phyloP scores from a whole-genome alignment of 2,329 filamentous ascomycete species.

The Microdochium paspali region DNA sequence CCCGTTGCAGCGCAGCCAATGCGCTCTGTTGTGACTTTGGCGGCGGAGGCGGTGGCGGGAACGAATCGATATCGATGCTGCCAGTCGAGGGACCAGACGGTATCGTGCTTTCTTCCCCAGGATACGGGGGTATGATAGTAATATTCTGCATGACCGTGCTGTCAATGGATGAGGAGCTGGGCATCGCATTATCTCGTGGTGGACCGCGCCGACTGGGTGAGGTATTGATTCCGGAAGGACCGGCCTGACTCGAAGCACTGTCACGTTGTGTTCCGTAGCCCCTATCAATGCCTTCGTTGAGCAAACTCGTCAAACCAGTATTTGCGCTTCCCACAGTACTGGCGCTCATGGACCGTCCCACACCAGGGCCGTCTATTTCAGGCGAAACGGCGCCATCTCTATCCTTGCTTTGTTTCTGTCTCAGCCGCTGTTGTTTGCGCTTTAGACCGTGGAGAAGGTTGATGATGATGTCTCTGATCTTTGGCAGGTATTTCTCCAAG shows the following conservation, averaged over 20 bases:
- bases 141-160: conserved; percentile 69
- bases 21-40: conserved; percentile 82
- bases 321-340: conserved; percentile 48
- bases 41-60: conserved; percentile 69
- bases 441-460: conserved; percentile 93
- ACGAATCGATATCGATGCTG: conserved; percentile 52
- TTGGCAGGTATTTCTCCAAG: conserved; percentile 84
- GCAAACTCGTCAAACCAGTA: conserved; percentile 46
- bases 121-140: conserved; percentile 64
- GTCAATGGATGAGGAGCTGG: conserved; percentile 56
- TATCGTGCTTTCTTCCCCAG: conserved; percentile 46
- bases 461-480: conserved; percentile 97
- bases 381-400: conserved; percentile 32
- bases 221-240: conserved; percentile 17
- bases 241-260: conserved; percentile 13
- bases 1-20: conserved; percentile 79
- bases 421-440: conserved; percentile 86
- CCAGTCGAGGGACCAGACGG: conserved; percentile 31
- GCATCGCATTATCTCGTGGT: conserved; percentile 41
- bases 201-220: conserved; percentile 40
- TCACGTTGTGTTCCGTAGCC: conserved; percentile 35
- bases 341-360: conserved; percentile 46
- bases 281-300: conserved; percentile 50
- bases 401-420: conserved; percentile 52
- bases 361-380: conserved; percentile 21